Conservation (phyloP, 768 basidiomycete genomes). For the Psilocybe tampanensis region DNA sequence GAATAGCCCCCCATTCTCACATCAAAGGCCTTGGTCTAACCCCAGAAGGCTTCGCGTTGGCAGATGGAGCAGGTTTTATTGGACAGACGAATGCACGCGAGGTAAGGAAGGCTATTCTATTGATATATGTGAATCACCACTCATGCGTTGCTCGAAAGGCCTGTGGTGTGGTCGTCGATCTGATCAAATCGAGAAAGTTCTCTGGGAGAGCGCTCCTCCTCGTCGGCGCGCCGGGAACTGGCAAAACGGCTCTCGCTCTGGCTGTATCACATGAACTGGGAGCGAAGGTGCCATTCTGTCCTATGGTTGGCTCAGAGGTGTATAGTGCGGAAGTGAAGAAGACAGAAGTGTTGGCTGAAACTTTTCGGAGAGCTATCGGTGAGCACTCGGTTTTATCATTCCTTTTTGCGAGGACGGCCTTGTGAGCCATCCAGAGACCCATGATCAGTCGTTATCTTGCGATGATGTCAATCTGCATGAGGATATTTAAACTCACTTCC, state of each 20-base stretch:
- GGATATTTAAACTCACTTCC: neutral
- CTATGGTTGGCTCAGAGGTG: conserved; percentile 98
- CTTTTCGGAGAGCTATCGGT: conserved; percentile 96
- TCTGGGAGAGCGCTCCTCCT: conserved; percentile 91
- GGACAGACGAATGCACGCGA: conserved; percentile 91
- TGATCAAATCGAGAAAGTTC: conserved; percentile 90
- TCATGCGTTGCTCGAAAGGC: conserved; percentile 50
- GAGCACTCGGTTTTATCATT: conserved; percentile 33
- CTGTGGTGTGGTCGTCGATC: conserved; percentile 87
- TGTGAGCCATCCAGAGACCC: neutral
- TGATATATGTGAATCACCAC: neutral
- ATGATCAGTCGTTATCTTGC: conserved; percentile 1
- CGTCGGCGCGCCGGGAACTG: conserved; percentile 95
- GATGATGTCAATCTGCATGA: neutral
- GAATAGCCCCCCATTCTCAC: conserved; percentile 92
- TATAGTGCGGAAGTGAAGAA: conserved; percentile 98
- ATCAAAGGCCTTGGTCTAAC: conserved; percentile 95
- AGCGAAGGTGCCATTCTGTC: conserved; percentile 94
- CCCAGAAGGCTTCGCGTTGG: conserved; percentile 75
- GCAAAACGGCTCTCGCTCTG: conserved; percentile 96
- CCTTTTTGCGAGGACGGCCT: conserved; percentile 1
- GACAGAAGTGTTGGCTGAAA: conserved; percentile 95
- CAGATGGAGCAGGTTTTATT: conserved; percentile 83
- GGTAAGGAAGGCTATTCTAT: conserved; percentile 44
- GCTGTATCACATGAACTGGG: conserved; percentile 96